phyloP scores from a whole-genome alignment of 257 asterid species.

The Solanum chiquidenum region DNA sequence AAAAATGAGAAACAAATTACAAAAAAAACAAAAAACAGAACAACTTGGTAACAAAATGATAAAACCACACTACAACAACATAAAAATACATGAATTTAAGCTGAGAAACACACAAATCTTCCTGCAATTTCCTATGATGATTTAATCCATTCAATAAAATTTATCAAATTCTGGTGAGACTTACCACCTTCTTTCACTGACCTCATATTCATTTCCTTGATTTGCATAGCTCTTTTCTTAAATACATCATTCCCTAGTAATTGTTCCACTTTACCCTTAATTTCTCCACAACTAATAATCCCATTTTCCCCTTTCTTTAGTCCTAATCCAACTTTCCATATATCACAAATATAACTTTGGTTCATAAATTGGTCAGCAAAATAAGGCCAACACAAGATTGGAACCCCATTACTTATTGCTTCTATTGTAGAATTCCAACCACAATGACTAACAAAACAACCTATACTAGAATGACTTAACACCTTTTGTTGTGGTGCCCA shows the following conservation, averaged over 20 bases:
- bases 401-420: slow-evolving; percentile 38
- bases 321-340: slow-evolving; percentile 45
- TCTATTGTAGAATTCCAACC: slow-evolving; percentile 70
- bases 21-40: background rate
- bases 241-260: slow-evolving; percentile 11
- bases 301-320: slow-evolving; percentile 12
- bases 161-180: slow-evolving; percentile 23
- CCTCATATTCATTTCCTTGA: slow-evolving; percentile 14
- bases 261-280: slow-evolving; percentile 21
- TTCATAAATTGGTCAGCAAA: slow-evolving; percentile 49
- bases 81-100: background rate
- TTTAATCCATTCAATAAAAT: slow-evolving; percentile 32
- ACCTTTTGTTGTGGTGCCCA: slow-evolving; percentile 57
- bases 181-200: slow-evolving; percentile 25
- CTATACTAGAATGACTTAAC: slow-evolving; percentile 38
- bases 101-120: background rate
- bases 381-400: slow-evolving; percentile 47
- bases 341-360: slow-evolving; percentile 45
- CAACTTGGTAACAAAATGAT: background rate
- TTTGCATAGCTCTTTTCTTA: slow-evolving; percentile 28
- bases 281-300: slow-evolving; percentile 12
- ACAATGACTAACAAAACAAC: slow-evolving; percentile 61
- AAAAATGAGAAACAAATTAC: slow-evolving; percentile 14
- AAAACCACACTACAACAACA: background rate
- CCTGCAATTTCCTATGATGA: background rate